Evolutionary conservation across 306 rosid genomes (phyloP), one percentile per base, ranked within the genome.

Genomic region (Purshia tridentata): DNA sequence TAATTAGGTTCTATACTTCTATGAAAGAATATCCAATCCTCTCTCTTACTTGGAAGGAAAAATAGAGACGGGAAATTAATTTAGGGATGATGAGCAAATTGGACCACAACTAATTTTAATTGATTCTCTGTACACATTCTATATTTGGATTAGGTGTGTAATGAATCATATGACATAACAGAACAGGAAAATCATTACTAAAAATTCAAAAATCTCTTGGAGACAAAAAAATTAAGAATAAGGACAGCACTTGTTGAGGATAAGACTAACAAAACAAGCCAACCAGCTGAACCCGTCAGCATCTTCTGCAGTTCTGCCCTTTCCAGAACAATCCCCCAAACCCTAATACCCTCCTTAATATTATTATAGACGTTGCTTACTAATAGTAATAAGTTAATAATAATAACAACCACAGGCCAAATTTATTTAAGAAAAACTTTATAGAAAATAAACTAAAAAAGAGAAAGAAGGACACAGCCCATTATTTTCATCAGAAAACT

Each of bases 251-350:
- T 78, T 78, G 82, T 74, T 15, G 61, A 55, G 84, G 84, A 80
- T 84, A 84, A 78, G 77, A 81, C 81, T 87, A 85, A 80, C 46
- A 50, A 61, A 29, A 74, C 53, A 40, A 19, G 73, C 72, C 69
- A 70, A 65, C 64, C 69, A 72, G 45, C 35, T 29, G 35, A 72
- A 50, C 72, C 63, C 72, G 78, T 77, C 82, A 74, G 14, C 81
- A 23, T 72, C 75, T 72, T 40, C 69, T 18, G 40, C 57, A 13
- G n/a, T 45, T 41, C 52, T 0, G 45, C 39, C 22, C 77, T 76
- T 86, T 85, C 92, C 80, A 85, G 86, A 85, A 87, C 72, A 47
- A 78, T 82, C 83, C 47, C 69, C 55, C 39, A 65, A 6, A 47
- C 55, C 46, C 55, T 40, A 16, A 48, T 23, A 46, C 73, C 54